These are phyloP conservation scores for Phytophthora rubi DNA, from an alignment of 352 stramenopile species.

Conservation along the genomic window DNA sequence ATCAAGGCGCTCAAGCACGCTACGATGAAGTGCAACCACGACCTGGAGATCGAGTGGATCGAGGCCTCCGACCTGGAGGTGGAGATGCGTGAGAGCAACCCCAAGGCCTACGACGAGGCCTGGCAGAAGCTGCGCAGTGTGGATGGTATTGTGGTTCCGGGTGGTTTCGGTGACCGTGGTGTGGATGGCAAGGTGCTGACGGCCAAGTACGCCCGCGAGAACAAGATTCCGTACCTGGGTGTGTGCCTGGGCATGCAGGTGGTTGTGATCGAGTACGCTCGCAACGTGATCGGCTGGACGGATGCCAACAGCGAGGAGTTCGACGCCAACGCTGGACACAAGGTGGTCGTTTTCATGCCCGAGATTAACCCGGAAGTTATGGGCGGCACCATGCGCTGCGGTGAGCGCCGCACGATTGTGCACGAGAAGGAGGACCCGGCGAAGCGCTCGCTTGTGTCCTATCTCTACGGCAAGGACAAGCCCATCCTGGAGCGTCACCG, in stretches of 20 bases:
- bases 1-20: slow-evolving; percentile 97
- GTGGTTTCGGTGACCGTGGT: slow-evolving; percentile 98
- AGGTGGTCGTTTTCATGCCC: slow-evolving; percentile 99
- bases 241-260: slow-evolving; percentile 98
- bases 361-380: slow-evolving; percentile 98
- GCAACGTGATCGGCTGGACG: slow-evolving; percentile 93
- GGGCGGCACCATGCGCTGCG: slow-evolving; percentile 99
- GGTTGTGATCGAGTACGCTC: slow-evolving; percentile 97
- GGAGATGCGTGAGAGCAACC: slow-evolving; percentile 73
- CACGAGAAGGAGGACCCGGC: slow-evolving; percentile 80
- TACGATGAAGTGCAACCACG: slow-evolving; percentile 93
- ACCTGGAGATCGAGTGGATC: slow-evolving; percentile 98
- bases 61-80: slow-evolving; percentile 96
- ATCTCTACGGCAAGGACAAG: slow-evolving; percentile 90
- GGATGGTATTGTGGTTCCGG: slow-evolving; percentile 97
- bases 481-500: slow-evolving; percentile 97
- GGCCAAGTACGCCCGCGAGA: slow-evolving; percentile 95
- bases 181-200: slow-evolving; percentile 98
- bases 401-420: slow-evolving; percentile 95
- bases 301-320: slow-evolving; percentile 98
- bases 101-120: slow-evolving; percentile 77
- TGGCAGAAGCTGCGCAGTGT: slow-evolving; percentile 94
- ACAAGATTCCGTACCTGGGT: slow-evolving; percentile 97
- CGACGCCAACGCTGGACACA: slow-evolving; percentile 82
- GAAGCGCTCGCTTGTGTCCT: slow-evolving; percentile 89